Evolutionary conservation across 768 basidiomycete species (phyloP).

Genomic region (Dacryopinax spathularia): DNA sequence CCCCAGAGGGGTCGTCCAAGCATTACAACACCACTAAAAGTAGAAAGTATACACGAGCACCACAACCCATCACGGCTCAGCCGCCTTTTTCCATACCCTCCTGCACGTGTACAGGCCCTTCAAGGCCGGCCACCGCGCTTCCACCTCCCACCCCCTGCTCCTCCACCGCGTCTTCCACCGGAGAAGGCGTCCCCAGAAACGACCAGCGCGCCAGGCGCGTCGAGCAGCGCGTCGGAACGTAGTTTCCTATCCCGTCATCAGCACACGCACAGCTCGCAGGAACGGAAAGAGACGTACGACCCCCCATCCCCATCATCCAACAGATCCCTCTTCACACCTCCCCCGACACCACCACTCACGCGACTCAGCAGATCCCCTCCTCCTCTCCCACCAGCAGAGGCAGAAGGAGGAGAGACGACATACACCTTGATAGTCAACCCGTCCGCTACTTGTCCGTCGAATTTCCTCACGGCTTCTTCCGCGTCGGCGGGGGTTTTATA

Average conservation of each 20-base stretch:
- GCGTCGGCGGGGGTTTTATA: conserved; percentile 54
- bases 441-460: conserved; percentile 69
- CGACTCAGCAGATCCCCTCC: background rate
- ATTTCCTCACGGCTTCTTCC: conserved; percentile 52
- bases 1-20: no score
- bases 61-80: no score
- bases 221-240: conserved; percentile 64
- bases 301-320: conserved; percentile 1
- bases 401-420: conserved; percentile 34
- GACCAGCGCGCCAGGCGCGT: conserved; percentile 52
- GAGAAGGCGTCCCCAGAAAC: conserved; percentile 28
- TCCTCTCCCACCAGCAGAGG: background rate
- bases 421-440: conserved; percentile 56
- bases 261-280: no score
- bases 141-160: no score
- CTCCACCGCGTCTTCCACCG: background rate
- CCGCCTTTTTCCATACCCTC: no score
- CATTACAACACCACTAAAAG: no score
- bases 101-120: no score
- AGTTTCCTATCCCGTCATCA: conserved; percentile 71
- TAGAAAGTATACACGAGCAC: no score
- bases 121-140: no score
- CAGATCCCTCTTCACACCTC: conserved; percentile 11
- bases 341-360: background rate
- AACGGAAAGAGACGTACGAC: conserved; percentile 6